Conservation (phyloP, 1,284 basidiomycete species). For the Puccinia novopanici region DNA sequence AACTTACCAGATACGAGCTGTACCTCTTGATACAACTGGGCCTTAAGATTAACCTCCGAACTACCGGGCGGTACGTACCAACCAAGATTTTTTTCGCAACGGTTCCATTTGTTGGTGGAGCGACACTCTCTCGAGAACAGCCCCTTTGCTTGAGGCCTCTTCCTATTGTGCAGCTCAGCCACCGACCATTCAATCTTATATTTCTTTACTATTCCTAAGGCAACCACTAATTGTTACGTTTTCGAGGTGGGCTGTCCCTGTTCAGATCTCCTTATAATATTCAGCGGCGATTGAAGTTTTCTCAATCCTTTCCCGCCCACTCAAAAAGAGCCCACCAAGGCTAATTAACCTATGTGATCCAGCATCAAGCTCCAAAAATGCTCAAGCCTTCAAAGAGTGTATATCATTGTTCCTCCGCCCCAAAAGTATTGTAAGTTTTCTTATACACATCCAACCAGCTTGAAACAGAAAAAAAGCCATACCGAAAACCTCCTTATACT, state of each 20-base stretch:
- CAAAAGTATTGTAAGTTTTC: constrained; percentile 25
- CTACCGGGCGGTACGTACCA: not conserved
- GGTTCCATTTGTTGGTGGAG: not conserved
- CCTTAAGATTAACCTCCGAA: not conserved
- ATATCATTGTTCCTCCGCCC: constrained; percentile 28
- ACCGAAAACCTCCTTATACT: too few relatives aligned
- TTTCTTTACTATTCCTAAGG: not conserved
- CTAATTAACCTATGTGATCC: too few relatives aligned
- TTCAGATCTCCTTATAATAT: not conserved
- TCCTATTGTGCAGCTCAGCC: not conserved
- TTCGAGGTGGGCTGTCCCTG: not conserved
- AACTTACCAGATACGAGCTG: not conserved
- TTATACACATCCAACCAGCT: not conserved
- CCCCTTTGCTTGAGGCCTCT: not conserved
- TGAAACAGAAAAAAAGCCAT: not conserved
- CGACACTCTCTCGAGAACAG: not conserved
- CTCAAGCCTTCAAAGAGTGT: not conserved
- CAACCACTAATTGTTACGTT: not conserved
- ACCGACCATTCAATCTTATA: not conserved
- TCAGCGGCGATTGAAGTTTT: not conserved
- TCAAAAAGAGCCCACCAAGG: not conserved
- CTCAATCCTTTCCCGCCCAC: not conserved
- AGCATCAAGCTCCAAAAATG: not conserved
- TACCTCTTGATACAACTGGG: not conserved
- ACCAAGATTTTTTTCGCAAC: not conserved